phyloP scores from a whole-genome alignment of 2,329 filamentous ascomycete species.

The Trichoderma hamatum region DNA sequence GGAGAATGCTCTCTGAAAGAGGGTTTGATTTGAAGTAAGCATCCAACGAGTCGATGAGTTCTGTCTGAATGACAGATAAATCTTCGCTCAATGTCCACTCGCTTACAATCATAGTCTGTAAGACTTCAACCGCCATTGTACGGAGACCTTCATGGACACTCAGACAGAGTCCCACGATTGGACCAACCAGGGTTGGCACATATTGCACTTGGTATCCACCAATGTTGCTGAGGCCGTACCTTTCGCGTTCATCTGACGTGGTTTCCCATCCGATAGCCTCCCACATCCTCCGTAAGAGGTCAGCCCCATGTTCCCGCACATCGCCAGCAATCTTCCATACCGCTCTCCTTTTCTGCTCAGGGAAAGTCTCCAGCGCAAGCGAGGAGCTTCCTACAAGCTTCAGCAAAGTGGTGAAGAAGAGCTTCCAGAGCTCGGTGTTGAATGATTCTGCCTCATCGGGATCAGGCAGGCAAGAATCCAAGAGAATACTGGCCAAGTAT shows the following conservation, averaged over 20 bases:
- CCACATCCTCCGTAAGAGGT: slow-evolving; percentile 83
- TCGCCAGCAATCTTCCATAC: slow-evolving; percentile 99
- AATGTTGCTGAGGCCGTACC: slow-evolving; percentile 80
- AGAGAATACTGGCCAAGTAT: slow-evolving; percentile 76
- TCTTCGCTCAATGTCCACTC: slow-evolving; percentile 97
- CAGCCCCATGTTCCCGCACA: slow-evolving; percentile 87
- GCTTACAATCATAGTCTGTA: slow-evolving; percentile 98
- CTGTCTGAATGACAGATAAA: slow-evolving; percentile 85
- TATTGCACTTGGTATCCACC: slow-evolving; percentile 99
- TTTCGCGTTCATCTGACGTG: slow-evolving; percentile 72
- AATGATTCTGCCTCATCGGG: slow-evolving; percentile 91
- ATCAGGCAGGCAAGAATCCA: slow-evolving; percentile 82
- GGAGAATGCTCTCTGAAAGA: slow-evolving; percentile 83
- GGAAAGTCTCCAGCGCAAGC: slow-evolving; percentile 90
- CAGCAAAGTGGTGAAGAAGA: slow-evolving; percentile 86
- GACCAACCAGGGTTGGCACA: slow-evolving; percentile 86
- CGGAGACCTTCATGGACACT: slow-evolving; percentile 93
- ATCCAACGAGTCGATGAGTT: slow-evolving; percentile 94
- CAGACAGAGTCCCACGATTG: slow-evolving; percentile 90
- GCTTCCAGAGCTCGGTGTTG: slow-evolving; percentile 90
- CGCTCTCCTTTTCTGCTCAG: slow-evolving; percentile 91
- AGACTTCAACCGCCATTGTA: slow-evolving; percentile 85
- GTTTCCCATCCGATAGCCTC: slow-evolving; percentile 97
- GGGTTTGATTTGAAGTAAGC: slow-evolving; percentile 86
- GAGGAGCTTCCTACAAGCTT: slow-evolving; percentile 87